phyloP scores from a whole-genome alignment of 331 rosid species.

The Rhamnella rubrinervis region DNA sequence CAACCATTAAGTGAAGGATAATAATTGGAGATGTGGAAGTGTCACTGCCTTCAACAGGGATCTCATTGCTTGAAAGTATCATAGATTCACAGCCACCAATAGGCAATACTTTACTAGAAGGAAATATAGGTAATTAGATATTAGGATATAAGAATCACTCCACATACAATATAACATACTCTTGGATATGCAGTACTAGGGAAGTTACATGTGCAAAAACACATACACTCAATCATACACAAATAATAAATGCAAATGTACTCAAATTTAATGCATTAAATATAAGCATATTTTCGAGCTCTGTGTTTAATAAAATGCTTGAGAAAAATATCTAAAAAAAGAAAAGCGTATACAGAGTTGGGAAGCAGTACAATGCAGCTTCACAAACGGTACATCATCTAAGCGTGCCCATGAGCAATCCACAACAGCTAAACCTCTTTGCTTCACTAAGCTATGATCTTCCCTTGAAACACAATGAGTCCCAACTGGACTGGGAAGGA shows the following conservation, averaged over 20 bases:
- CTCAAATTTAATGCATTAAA: not conserved
- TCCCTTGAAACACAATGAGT: slow-evolving; percentile 84
- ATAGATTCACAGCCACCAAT: too few relatives aligned
- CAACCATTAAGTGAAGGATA: too few relatives aligned
- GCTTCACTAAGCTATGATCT: slow-evolving; percentile 61
- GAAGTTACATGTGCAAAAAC: too few relatives aligned
- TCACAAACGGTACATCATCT: slow-evolving; percentile 90
- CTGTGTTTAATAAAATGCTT: not conserved
- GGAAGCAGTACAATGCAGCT: slow-evolving; percentile 81
- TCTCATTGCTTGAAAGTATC: too few relatives aligned
- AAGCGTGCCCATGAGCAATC: slow-evolving; percentile 99
- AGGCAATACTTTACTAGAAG: too few relatives aligned
- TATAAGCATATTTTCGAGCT: not conserved
- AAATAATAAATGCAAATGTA: not conserved
- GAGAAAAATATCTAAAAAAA: slow-evolving; percentile 16
- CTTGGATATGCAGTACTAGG: too few relatives aligned
- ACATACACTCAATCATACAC: too few relatives aligned
- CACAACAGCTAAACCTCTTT: slow-evolving; percentile 87
- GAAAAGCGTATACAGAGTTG: slow-evolving; percentile 71
- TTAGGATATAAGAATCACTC: too few relatives aligned
- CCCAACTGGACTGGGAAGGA: slow-evolving; percentile 78
- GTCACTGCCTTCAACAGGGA: too few relatives aligned
- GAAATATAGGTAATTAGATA: too few relatives aligned
- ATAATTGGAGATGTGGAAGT: too few relatives aligned
- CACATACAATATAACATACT: too few relatives aligned